Conservation (phyloP, 2,329 filamentous ascomycete species). For the Dothideomycetes sp. region DNA sequence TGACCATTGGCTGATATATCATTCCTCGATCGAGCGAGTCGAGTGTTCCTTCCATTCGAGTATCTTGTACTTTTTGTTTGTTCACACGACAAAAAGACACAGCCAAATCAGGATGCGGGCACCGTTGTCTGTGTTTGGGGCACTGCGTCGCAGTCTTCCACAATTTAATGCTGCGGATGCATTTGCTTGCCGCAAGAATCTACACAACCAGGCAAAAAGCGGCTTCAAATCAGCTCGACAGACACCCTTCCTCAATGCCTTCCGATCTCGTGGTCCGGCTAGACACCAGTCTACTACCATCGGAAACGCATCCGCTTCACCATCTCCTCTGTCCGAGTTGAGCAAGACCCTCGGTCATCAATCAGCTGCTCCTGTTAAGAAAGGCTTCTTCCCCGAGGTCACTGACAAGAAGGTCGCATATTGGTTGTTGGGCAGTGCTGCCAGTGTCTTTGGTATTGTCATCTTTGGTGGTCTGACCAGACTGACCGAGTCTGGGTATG, state of each 20-base stretch:
- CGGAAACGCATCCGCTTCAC: slow-evolving; percentile 13
- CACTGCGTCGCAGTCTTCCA: slow-evolving; percentile 8
- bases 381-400: slow-evolving; percentile 44
- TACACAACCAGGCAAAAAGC: slow-evolving; percentile 22
- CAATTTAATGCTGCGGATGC: slow-evolving; percentile 1
- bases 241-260: slow-evolving; percentile 27
- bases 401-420: slow-evolving; percentile 73
- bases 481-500: slow-evolving; percentile 89
- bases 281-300: slow-evolving; percentile 18
- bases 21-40: slow-evolving; percentile 2
- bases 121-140: slow-evolving; percentile 13
- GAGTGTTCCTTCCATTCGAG: slow-evolving; percentile 1
- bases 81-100: neutral
- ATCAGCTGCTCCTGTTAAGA: slow-evolving; percentile 6
- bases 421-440: slow-evolving; percentile 86
- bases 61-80: slow-evolving; percentile 4
- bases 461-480: slow-evolving; percentile 89
- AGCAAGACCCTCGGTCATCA: slow-evolving; percentile 22
- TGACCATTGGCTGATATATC: slow-evolving; percentile 1
- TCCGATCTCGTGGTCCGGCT: slow-evolving; percentile 20
- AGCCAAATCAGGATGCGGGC: slow-evolving; percentile 10
- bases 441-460: slow-evolving; percentile 92
- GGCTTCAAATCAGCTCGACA: slow-evolving; percentile 21
- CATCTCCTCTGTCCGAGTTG: slow-evolving; percentile 26
- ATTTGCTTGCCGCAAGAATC: slow-evolving; percentile 26